These are phyloP conservation scores for Dendryphion nanum DNA, from an alignment of 2,329 filamentous ascomycete genomes.

Conservation along the genomic window DNA sequence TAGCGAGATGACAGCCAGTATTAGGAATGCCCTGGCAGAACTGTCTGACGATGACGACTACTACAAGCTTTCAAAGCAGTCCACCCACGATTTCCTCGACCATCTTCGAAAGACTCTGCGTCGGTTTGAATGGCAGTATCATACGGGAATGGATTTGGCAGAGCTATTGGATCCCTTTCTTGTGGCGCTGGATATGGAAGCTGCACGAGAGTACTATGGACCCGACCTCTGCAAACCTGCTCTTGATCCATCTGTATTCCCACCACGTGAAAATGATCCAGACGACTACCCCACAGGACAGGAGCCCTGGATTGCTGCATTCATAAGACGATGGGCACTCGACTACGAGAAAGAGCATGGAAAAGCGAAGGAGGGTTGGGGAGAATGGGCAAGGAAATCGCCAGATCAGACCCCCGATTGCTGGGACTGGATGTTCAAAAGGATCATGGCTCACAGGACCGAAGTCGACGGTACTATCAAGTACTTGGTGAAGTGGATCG, in stretches of 20 bases:
- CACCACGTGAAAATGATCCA: slow-evolving; percentile 10
- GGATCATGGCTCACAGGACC: slow-evolving; percentile 10
- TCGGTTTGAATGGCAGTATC: slow-evolving; percentile 16
- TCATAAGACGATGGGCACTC: slow-evolving; percentile 15
- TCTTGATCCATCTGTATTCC: slow-evolving; percentile 5
- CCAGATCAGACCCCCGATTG: slow-evolving; percentile 2
- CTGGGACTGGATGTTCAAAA: slow-evolving; percentile 17
- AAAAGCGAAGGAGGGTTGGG: slow-evolving; percentile 13
- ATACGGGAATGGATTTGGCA: slow-evolving; percentile 13
- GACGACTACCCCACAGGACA: slow-evolving; percentile 11
- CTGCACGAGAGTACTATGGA: slow-evolving; percentile 6
- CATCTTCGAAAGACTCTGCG: slow-evolving; percentile 11
- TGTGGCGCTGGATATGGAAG: slow-evolving; percentile 6
- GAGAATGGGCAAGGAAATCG: slow-evolving; percentile 7
- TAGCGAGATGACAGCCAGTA: slow-evolving; percentile 13
- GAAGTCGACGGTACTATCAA: slow-evolving; percentile 3
- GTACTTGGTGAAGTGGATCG: slow-evolving; percentile 16
- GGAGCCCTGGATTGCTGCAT: slow-evolving; percentile 16
- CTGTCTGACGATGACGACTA: slow-evolving; percentile 8
- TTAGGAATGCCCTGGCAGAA: slow-evolving; percentile 9
- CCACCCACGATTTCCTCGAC: slow-evolving; percentile 1
- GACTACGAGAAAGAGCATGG: slow-evolving; percentile 15
- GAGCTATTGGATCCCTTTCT: slow-evolving; percentile 16
- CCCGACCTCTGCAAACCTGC: slow-evolving; percentile 6
- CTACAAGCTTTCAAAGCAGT: slow-evolving; percentile 8